phyloP scores from a whole-genome alignment of 176 grass and related monocot species.

The Zoysia pacifica region DNA sequence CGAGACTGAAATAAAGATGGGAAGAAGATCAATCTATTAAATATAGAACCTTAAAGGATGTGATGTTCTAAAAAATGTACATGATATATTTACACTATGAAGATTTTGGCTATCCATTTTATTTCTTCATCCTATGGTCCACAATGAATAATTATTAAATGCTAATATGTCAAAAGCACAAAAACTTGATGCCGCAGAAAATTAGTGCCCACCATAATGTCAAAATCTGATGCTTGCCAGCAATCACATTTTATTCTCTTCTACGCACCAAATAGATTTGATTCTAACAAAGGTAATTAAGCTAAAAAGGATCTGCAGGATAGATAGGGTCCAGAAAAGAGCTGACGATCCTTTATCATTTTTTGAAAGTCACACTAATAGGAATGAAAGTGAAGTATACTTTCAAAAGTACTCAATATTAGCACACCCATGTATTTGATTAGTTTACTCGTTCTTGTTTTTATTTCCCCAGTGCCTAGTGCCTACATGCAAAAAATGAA shows the following conservation, averaged over 20 bases:
- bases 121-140: neutral
- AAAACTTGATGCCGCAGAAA: slow-evolving; percentile 16
- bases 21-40: no score
- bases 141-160: neutral
- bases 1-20: no score
- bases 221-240: slow-evolving; percentile 9
- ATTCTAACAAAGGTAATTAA: slow-evolving; percentile 28
- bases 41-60: no score
- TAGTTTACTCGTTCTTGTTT: neutral
- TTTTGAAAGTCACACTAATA: neutral
- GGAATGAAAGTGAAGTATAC: no score
- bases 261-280: slow-evolving; percentile 32
- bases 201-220: slow-evolving; percentile 14
- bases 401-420: neutral
- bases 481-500: neutral
- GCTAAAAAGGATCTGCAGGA: slow-evolving; percentile 19
- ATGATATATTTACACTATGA: neutral
- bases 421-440: neutral
- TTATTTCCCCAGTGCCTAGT: neutral
- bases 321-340: slow-evolving; percentile 25
- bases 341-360: neutral
- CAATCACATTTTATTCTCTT: slow-evolving; percentile 28
- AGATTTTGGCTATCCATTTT: neutral
- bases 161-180: slow-evolving; percentile 5
- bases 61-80: neutral